phyloP scores from a whole-genome alignment of 768 basidiomycete genomes.

The Phlebiopsis flavidoalba region DNA sequence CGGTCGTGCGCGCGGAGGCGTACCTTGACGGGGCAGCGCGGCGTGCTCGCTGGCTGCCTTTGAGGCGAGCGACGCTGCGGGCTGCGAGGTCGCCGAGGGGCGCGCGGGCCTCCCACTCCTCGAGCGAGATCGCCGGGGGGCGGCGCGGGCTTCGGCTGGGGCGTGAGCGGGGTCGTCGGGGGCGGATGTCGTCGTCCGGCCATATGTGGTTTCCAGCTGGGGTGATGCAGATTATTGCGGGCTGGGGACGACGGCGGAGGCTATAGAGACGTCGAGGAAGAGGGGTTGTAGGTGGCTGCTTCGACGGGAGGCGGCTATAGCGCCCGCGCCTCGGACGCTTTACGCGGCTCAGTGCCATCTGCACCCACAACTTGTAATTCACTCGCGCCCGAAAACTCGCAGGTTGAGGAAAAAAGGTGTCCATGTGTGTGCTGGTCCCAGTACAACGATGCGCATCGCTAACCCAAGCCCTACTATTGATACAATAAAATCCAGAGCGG shows the following conservation, averaged over 20 bases:
- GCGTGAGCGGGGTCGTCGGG: conserved; percentile 1
- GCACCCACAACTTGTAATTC: not conserved
- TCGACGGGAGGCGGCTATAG: not conserved
- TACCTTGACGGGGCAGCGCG: conserved; percentile 76
- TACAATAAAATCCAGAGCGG: conserved; percentile 3
- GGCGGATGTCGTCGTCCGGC: not conserved
- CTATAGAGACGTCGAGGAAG: not conserved
- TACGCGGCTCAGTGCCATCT: not conserved
- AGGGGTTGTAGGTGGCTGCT: not conserved
- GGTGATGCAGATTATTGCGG: too few relatives aligned
- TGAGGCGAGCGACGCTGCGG: conserved; percentile 59
- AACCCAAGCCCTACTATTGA: not conserved
- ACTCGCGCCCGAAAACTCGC: not conserved
- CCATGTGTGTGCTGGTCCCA: too few relatives aligned
- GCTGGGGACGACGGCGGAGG: not conserved
- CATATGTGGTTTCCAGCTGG: not conserved
- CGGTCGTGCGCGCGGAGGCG: conserved; percentile 9
- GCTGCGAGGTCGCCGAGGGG: conserved; percentile 68
- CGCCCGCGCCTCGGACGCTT: not conserved
- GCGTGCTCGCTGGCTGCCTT: conserved; percentile 53
- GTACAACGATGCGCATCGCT: not conserved
- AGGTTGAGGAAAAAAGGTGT: not conserved
- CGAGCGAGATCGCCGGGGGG: conserved; percentile 47
- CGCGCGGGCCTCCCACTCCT: conserved; percentile 89
- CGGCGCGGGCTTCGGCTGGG: conserved; percentile 33